Conservation (phyloP, 345 rosid genomes). For the Populus nigra region DNA sequence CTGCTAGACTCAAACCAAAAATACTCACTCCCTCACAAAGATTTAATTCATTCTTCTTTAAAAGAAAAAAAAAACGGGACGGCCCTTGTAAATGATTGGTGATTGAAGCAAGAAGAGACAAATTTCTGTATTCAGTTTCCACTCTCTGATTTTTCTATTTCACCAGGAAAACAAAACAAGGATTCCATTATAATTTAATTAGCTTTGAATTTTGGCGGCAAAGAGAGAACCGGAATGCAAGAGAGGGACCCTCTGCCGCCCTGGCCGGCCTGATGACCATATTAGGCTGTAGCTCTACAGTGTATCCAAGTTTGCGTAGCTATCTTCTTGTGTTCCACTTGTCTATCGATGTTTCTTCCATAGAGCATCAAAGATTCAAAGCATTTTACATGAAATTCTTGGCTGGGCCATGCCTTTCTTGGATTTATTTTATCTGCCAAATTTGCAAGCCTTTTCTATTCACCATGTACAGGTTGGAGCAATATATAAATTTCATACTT, state of each 20-base stretch:
- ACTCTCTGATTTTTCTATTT: too few species aligned
- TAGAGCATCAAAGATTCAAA: background rate
- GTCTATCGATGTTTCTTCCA: conserved; percentile 1
- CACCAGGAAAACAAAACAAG: background rate
- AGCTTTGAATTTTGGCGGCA: conserved; percentile 12
- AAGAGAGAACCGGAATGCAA: background rate
- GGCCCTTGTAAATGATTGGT: background rate
- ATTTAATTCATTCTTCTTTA: too few species aligned
- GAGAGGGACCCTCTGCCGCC: conserved; percentile 26
- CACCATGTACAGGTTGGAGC: too few species aligned
- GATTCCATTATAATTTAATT: background rate
- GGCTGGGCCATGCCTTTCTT: background rate
- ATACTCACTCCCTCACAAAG: too few species aligned
- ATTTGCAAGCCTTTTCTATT: too few species aligned
- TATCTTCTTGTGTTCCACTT: conserved; percentile 16
- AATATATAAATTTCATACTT: too few species aligned
- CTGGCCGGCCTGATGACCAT: conserved; percentile 24
- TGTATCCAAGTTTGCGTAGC: background rate
- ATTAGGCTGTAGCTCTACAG: background rate
- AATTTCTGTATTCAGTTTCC: background rate
- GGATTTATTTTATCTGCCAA: too few species aligned
- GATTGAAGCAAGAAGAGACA: background rate
- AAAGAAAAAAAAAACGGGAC: background rate
- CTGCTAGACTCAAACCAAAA: too few species aligned
- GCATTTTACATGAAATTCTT: background rate